Percentiles rank a stretch among this genome's conserved stretches.
Evolutionary conservation across 1,284 basidiomycete species (phyloP).

Genomic region (Gomphus bonarii): DNA sequence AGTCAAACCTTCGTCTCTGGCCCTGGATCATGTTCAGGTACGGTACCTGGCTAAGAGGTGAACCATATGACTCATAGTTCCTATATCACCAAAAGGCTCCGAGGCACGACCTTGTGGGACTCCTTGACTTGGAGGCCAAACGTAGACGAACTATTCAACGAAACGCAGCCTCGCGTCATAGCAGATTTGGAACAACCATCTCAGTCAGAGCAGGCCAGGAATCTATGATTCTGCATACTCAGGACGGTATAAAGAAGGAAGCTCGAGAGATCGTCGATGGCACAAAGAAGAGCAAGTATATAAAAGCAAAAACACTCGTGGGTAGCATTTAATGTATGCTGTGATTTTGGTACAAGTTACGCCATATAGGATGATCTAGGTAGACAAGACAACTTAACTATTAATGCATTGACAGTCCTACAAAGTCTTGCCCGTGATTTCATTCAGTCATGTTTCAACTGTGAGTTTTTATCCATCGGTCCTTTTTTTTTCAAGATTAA

Average conservation of each 20-base stretch:
- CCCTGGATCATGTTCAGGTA: conserved; percentile 62
- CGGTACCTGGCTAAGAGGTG: conserved; percentile 14
- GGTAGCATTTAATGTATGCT: not conserved
- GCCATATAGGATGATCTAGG: conserved; percentile 47
- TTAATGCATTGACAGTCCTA: conserved; percentile 60
- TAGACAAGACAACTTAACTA: conserved; percentile 59
- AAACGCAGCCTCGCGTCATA: conserved; percentile 73
- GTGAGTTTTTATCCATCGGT: conserved; percentile 38
- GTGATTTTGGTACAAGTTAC: conserved; percentile 9
- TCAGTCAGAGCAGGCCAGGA: conserved; percentile 46
- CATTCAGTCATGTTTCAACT: conserved; percentile 76
- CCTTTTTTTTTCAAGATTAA: not conserved
- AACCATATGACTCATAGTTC: conserved; percentile 6
- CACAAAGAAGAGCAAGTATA: conserved; percentile 56
- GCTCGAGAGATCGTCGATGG: conserved; percentile 71
- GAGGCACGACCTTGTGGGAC: conserved; percentile 48
- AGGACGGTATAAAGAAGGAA: conserved; percentile 70
- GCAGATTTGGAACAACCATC: conserved; percentile 89
- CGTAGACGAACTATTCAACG: conserved; percentile 46
- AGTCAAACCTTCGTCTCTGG: conserved; percentile 52
- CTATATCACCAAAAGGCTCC: conserved; percentile 44
- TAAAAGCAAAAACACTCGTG: conserved; percentile 49
- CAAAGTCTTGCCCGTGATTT: conserved; percentile 64
- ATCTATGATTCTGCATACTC: conserved; percentile 68
- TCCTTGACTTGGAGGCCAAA: conserved; percentile 65